A percentile compares a stretch with the other conserved stretches of the same genome.
Evolutionary conservation across 2,329 filamentous ascomycete species (phyloP).

Genomic region (Microsporum ferrugineum): DNA sequence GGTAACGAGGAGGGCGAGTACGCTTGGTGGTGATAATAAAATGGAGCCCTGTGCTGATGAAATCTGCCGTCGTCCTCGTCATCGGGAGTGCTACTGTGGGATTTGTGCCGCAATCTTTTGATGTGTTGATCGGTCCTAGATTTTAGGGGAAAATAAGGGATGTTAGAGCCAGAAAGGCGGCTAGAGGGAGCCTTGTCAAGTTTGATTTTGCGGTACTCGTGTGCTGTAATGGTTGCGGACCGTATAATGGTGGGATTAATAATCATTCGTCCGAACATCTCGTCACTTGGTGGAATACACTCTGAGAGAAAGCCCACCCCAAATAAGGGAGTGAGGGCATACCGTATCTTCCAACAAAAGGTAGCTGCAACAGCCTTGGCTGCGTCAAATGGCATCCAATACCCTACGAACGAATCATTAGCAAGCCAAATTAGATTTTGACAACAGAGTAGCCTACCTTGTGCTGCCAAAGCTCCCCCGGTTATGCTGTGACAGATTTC

Average conservation of each 20-base stretch:
- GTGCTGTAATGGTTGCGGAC: constrained; percentile 17
- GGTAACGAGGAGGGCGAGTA: constrained; percentile 1
- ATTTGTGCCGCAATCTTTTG: constrained; percentile 7
- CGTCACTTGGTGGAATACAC: constrained; percentile 54
- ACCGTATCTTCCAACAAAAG: constrained; percentile 76
- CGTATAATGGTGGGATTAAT: constrained; percentile 17
- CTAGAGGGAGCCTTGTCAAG: not conserved
- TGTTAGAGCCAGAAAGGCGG: not conserved
- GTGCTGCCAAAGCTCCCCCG: constrained; percentile 75
- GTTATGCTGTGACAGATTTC: constrained; percentile 94
- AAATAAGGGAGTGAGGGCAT: constrained; percentile 81
- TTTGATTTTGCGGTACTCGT: constrained; percentile 14
- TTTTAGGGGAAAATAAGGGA: not conserved
- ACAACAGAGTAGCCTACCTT: constrained; percentile 48
- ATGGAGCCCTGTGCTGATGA: not conserved
- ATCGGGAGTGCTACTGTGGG: not conserved
- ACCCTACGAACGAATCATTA: constrained; percentile 50
- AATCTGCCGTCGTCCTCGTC: not conserved
- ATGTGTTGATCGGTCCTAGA: not conserved
- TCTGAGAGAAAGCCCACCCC: constrained; percentile 64
- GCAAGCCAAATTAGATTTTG: not conserved
- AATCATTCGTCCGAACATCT: constrained; percentile 26
- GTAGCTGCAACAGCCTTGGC: constrained; percentile 79
- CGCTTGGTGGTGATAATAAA: not conserved
- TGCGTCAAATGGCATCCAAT: constrained; percentile 89